phyloP scores from a whole-genome alignment of 2,329 filamentous ascomycete species.

The Aspergillus floridensis region DNA sequence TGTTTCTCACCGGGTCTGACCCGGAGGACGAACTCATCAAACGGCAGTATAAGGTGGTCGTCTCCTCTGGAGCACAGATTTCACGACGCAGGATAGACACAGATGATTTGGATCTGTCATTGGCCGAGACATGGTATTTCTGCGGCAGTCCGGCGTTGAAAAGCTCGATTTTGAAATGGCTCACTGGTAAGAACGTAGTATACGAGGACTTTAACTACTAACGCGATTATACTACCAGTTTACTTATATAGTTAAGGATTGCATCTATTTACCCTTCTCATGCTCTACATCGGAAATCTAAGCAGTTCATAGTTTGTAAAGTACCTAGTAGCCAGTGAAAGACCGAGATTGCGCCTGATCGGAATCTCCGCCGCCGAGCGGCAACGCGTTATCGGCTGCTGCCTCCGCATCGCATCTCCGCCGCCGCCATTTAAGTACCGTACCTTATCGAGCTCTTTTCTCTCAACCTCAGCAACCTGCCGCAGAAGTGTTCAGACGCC shows the following conservation, averaged over 20 bases:
- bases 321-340: background rate
- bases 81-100: conserved; percentile 48
- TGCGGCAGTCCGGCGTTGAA: conserved; percentile 56
- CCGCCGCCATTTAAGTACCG: background rate
- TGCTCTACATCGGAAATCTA: background rate
- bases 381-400: conserved; percentile 16
- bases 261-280: no score
- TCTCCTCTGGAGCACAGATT: conserved; percentile 32
- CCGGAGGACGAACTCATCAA: conserved; percentile 33
- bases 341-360: background rate
- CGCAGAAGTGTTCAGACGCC: no score
- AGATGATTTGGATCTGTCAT: conserved; percentile 44
- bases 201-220: conserved; percentile 62
- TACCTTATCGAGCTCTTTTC: background rate
- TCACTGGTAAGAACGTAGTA: conserved; percentile 54
- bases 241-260: no score
- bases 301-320: background rate
- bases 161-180: conserved; percentile 52
- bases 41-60: conserved; percentile 43
- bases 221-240: background rate
- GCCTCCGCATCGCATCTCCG: conserved; percentile 8
- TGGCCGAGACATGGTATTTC: conserved; percentile 55
- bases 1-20: conserved; percentile 63
- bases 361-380: conserved; percentile 28
- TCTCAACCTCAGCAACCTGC: background rate